Percentiles rank a stretch among this genome's conserved stretches.
Evolutionary conservation across 495 filamentous ascomycete genomes (phyloP).

Genomic region (Aspergillus haitiensis): DNA sequence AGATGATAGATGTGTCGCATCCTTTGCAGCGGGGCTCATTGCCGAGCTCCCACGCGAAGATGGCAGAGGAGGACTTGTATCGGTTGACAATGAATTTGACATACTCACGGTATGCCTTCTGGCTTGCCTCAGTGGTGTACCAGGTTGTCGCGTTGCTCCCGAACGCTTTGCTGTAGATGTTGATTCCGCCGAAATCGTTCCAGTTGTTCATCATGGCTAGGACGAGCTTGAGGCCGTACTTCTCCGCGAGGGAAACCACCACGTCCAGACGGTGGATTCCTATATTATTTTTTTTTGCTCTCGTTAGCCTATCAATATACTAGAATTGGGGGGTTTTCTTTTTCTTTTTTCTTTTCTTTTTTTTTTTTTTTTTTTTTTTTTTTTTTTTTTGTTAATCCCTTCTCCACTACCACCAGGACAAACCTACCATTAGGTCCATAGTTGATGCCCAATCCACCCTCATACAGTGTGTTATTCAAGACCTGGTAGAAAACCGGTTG

Average conservation of each 20-base stretch:
- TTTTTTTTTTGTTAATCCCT: too few species aligned
- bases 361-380: too few species aligned
- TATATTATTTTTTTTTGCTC: background rate
- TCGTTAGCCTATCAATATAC: background rate
- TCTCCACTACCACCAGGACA: background rate
- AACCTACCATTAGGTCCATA: constrained; percentile 57
- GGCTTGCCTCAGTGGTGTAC: constrained; percentile 57
- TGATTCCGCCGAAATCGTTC: constrained; percentile 31
- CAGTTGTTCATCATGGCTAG: constrained; percentile 53
- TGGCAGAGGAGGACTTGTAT: constrained; percentile 55
- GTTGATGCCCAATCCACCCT: constrained; percentile 60
- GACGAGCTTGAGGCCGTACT: constrained; percentile 60
- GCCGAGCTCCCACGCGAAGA: constrained; percentile 71
- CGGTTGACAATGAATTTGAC: constrained; percentile 61
- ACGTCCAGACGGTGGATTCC: constrained; percentile 63
- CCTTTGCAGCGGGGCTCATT: constrained; percentile 71
- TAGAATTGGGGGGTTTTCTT: background rate
- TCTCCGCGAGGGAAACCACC: constrained; percentile 59
- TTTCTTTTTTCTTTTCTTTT: too few species aligned
- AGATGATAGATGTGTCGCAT: constrained; percentile 58
- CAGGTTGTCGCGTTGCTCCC: constrained; percentile 54
- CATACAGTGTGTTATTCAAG: constrained; percentile 34
- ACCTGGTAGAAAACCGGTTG: constrained; percentile 59
- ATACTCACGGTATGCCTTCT: constrained; percentile 62
- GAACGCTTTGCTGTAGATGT: constrained; percentile 61